Percentiles rank a stretch among this genome's conserved stretches.
These are phyloP conservation scores for Blastobotrys terrestris DNA, from an alignment of 805 yeast species.

Conservation along the genomic window DNA sequence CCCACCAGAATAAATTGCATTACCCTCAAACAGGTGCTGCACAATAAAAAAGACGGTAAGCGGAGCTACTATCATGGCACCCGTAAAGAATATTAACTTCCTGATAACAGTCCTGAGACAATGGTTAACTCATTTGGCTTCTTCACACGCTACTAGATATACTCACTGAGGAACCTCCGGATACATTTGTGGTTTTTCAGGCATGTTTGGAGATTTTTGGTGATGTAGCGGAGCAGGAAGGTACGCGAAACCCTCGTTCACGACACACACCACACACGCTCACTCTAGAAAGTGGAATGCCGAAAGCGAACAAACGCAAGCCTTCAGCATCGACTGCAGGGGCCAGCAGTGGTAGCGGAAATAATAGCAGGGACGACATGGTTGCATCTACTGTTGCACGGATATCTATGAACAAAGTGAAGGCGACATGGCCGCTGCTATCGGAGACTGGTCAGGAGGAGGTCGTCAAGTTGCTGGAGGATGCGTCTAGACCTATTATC, in stretches of 20 bases:
- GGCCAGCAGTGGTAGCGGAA: background rate
- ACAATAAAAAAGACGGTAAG: constrained; percentile 48
- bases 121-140: too few relatives aligned
- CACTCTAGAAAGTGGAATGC: background rate
- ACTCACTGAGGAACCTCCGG: constrained; percentile 16
- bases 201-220: background rate
- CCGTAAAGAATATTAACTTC: constrained; percentile 62
- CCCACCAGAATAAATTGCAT: constrained; percentile 61
- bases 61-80: constrained; percentile 63
- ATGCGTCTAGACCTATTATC: constrained; percentile 4
- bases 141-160: too few relatives aligned
- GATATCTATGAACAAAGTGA: constrained; percentile 4
- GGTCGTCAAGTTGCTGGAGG: constrained; percentile 5
- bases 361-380: background rate
- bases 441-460: constrained; percentile 11
- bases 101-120: constrained; percentile 25
- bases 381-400: background rate
- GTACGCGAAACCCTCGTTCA: background rate
- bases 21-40: constrained; percentile 37
- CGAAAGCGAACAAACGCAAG: background rate
- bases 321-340: background rate
- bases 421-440: constrained; percentile 8
- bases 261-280: constrained; percentile 1
- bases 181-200: background rate
- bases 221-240: background rate